These are phyloP conservation scores for Begonia fuchsioides DNA, from an alignment of 306 rosid genomes.

Conservation along the genomic window DNA sequence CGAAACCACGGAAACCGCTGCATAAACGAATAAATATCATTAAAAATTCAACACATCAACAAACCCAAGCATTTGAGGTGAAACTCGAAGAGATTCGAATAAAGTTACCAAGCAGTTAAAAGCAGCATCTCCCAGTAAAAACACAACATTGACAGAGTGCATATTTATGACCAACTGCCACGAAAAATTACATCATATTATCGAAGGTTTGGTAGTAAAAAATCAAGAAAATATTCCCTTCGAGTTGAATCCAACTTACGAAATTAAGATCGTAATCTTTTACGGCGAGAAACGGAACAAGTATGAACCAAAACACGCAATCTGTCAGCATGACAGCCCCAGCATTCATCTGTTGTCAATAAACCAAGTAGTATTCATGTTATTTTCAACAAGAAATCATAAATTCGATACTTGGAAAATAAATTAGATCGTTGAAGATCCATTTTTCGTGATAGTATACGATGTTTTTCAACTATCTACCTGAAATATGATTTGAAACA, in stretches of 20 bases:
- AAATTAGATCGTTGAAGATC: not conserved
- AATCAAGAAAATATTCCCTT: not conserved
- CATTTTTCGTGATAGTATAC: not conserved
- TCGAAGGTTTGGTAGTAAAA: too few species aligned
- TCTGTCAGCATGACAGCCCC: slow-evolving; percentile 93
- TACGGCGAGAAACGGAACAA: slow-evolving; percentile 86
- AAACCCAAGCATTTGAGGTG: not conserved
- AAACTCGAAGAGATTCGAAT: slow-evolving; percentile 2
- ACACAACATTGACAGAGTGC: slow-evolving; percentile 89
- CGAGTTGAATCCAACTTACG: slow-evolving; percentile 29
- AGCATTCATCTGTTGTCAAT: slow-evolving; percentile 64
- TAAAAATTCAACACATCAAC: not conserved
- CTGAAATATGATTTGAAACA: slow-evolving; percentile 83
- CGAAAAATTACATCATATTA: too few species aligned
- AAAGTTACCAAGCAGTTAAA: slow-evolving; percentile 68
- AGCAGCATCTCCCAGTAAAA: slow-evolving; percentile 72
- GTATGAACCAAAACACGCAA: slow-evolving; percentile 78
- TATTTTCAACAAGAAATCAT: too few species aligned
- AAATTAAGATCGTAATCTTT: too few species aligned
- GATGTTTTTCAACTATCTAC: slow-evolving; percentile 17
- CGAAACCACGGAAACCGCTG: slow-evolving; percentile 96
- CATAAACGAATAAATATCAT: not conserved
- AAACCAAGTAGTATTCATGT: too few species aligned
- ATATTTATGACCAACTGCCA: slow-evolving; percentile 57
- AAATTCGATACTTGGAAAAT: not conserved